Base-by-base conservation (phyloP, 768 basidiomycete species). In the Rossbeevera mucosa region DNA sequence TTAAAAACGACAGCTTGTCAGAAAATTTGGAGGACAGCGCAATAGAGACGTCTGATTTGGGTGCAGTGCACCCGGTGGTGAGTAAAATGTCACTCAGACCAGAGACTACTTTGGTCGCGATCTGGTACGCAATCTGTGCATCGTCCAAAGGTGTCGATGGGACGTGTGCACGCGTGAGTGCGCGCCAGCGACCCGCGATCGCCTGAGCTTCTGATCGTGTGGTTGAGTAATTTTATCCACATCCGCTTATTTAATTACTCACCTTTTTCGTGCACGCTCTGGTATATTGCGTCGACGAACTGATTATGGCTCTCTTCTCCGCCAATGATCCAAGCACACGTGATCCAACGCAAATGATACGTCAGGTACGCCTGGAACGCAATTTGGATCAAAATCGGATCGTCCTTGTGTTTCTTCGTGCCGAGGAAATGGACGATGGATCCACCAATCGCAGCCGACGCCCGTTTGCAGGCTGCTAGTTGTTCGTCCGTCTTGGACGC, bases 141-240 rank as follows among this genome's bases (percentile, higher is more conserved):
- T 64, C 58, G 14, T 68, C 64, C 16, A 58, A 45, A 20, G 60
- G 40, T 3, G 56, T 56, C 9, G 53, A 58, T 11, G 70, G 67
- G 30, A 66, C 57, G n/a, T 69, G 64, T 6, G 50, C 54, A 5
- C 68, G 69, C 3, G 76, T 76, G 33, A 77, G 57, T 13, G 75
- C 69, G 2, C 76, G 71, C 76, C 76, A 78, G 48, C 74, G 64
- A 24, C 74, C 72, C 4, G 75, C 67, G 30, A 77, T 66, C 5
- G 76, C 70, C 51, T 77, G 75, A 36, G 71, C 71, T 59, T 76
- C 76, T 78, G 54, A 29, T 33, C 7, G 22, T 25, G 41, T 50
- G 26, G 20, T 22, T 63, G 21, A 52, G 44, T n/a, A 16, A 12
- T 5, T 24, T 21, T 14, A 3, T 42, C 41, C 9, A 13, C 13